Evolutionary conservation across 352 stramenopile species (phyloP).

Genomic region (Aphanomyces cochlioides): DNA sequence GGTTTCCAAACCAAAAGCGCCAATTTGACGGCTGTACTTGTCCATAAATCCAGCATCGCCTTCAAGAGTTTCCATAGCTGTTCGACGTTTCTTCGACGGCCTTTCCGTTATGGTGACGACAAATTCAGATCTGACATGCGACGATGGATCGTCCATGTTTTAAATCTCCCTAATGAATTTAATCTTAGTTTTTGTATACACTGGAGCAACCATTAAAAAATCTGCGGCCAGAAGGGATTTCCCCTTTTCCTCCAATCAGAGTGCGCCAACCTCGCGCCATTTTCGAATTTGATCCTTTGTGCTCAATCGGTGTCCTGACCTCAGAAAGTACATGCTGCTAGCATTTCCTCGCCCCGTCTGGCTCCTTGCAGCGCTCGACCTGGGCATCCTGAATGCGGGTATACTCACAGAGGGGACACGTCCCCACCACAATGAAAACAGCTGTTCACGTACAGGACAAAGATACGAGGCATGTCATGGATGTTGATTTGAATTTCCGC

Average conservation of each 20-base stretch:
- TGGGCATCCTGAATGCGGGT: no score
- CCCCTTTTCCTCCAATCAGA: not conserved
- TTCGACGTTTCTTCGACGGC: constrained; percentile 20
- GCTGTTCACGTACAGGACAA: no score
- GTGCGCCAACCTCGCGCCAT: no score
- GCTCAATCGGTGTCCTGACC: no score
- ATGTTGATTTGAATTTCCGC: no score
- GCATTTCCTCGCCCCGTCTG: no score
- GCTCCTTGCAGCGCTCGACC: no score
- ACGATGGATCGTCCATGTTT: not conserved
- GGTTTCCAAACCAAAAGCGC: constrained; percentile 87
- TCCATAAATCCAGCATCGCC: constrained; percentile 90
- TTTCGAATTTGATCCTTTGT: no score
- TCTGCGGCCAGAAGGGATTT: not conserved
- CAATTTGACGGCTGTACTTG: constrained; percentile 92
- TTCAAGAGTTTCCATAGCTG: constrained; percentile 58
- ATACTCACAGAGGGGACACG: no score
- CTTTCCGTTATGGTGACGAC: not conserved
- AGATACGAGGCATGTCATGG: no score
- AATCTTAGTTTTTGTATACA: constrained; percentile 7
- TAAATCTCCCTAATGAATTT: not conserved
- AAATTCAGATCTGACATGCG: constrained; percentile 16
- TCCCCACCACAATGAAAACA: no score
- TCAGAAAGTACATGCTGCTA: no score
- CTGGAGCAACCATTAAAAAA: not conserved